Evolutionary conservation across 2,329 filamentous ascomycete species (phyloP).

Genomic region (Colletotrichum somersetense): DNA sequence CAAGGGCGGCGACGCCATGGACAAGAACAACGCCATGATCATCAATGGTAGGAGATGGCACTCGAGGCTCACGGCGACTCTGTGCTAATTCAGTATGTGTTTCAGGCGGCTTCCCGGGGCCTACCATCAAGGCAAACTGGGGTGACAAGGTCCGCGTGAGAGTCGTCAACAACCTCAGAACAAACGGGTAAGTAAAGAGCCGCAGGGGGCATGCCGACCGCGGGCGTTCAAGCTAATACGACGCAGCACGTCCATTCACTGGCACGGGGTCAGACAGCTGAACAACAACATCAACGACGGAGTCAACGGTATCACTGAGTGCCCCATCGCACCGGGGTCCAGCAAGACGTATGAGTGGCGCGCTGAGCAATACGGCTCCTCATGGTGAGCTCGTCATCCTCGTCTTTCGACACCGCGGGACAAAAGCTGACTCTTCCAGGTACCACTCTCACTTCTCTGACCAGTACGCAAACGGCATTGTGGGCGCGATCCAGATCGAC

Average conservation of each 20-base stretch:
- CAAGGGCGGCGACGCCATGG: slow-evolving; percentile 40
- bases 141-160: slow-evolving; percentile 68
- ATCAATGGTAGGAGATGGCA: slow-evolving; percentile 41
- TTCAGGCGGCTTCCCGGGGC: slow-evolving; percentile 54
- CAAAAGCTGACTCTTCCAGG: slow-evolving; percentile 44
- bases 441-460: slow-evolving; percentile 66
- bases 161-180: slow-evolving; percentile 73
- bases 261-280: slow-evolving; percentile 62
- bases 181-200: slow-evolving; percentile 50
- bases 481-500: slow-evolving; percentile 64
- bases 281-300: slow-evolving; percentile 62
- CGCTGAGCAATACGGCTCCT: slow-evolving; percentile 55
- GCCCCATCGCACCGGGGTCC: slow-evolving; percentile 54
- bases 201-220: not conserved
- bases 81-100: not conserved
- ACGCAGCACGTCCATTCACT: slow-evolving; percentile 59
- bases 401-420: not conserved
- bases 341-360: slow-evolving; percentile 53
- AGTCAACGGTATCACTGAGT: slow-evolving; percentile 58
- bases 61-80: rapidly evolving
- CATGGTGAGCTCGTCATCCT: slow-evolving; percentile 38
- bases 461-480: slow-evolving; percentile 65
- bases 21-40: slow-evolving; percentile 44
- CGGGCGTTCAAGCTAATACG: not conserved
- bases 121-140: slow-evolving; percentile 66